A percentile compares a stretch with the other conserved stretches of the same genome.
phyloP scores from a whole-genome alignment of 2,329 filamentous ascomycete species.

The Pseudogymnoascus sp. region DNA sequence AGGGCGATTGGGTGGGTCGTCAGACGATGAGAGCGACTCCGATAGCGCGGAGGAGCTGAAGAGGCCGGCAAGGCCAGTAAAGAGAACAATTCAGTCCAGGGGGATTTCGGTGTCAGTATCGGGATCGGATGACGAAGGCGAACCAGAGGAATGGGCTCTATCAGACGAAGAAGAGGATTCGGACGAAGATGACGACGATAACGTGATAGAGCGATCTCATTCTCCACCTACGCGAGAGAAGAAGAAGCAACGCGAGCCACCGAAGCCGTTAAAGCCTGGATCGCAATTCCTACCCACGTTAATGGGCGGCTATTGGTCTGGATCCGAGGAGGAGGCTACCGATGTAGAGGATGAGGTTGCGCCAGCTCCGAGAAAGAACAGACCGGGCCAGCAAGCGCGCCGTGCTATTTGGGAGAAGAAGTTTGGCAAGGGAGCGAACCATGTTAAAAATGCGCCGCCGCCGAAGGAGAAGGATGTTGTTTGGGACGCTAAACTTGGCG shows the following conservation, averaged over 20 bases:
- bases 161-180: background rate
- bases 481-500: conserved; percentile 55
- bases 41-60: conserved; percentile 22
- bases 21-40: conserved; percentile 24
- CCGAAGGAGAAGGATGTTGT: conserved; percentile 38
- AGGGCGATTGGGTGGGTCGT: conserved; percentile 25
- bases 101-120: conserved; percentile 11
- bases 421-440: conserved; percentile 57
- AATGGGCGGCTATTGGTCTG: conserved; percentile 74
- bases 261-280: conserved; percentile 13
- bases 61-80: conserved; percentile 12
- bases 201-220: conserved; percentile 4
- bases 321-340: conserved; percentile 59
- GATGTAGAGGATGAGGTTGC: conserved; percentile 56
- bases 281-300: conserved; percentile 68
- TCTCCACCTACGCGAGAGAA: conserved; percentile 16
- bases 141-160: conserved; percentile 4
- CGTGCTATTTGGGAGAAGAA: conserved; percentile 78
- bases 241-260: conserved; percentile 18
- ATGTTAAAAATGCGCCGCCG: conserved; percentile 24
- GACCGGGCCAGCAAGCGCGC: conserved; percentile 69
- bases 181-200: conserved; percentile 17
- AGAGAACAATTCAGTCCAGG: conserved; percentile 11
- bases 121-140: conserved; percentile 10
- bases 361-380: conserved; percentile 59